Base-by-base conservation (phyloP, 495 filamentous ascomycete genomes). In the Aspergillus saccharolyticus region DNA sequence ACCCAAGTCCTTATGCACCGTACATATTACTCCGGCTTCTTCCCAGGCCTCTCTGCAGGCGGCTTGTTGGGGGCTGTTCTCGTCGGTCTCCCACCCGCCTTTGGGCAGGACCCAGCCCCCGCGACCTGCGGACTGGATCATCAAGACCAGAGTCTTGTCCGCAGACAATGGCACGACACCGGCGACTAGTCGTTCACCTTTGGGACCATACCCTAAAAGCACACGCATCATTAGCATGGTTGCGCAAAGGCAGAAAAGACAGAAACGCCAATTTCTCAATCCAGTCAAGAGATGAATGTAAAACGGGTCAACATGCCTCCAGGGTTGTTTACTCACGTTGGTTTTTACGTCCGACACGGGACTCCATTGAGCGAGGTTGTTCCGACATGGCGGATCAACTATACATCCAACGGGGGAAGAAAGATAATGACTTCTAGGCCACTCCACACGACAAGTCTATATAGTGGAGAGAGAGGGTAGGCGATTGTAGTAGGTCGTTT, bases 1-100 rank as follows among this genome's bases (percentile, higher is more conserved):
- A 52, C 94, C 94, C 61, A 98, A 80, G 71, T 96, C 90, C 63
- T 84, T 83, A 56, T 83, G 83, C 65, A 97, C 84, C 28, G 80
- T 86, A 70, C 91, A 90, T 56, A 85, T 73, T 65, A 98, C 91
- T 62, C 94, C 94, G 51, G 90, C 94, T 75, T 98, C 94, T 75
- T 98, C 94, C 94, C 94, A 98, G 45, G 94, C 95, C 75, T 98
- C 94, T 57, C 94, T 75, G 57, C 78, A 80, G 42, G 87, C 87
- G 18, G 87, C 87, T 51, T 88, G 84, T 61, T 81, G 71, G 17
- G 83, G 79, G 30, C 82, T 85, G 42, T 74, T 80, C 74, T 98
- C 94, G 74, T 98, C 94, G 17, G 83, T 87, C 72, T 98, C 94
- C 89, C 95, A 98, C 54, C 94, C 94, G 63, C 94, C 94, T 70